phyloP scores from a whole-genome alignment of 129 eudicot species.

The Gnaphalium uliginosum region DNA sequence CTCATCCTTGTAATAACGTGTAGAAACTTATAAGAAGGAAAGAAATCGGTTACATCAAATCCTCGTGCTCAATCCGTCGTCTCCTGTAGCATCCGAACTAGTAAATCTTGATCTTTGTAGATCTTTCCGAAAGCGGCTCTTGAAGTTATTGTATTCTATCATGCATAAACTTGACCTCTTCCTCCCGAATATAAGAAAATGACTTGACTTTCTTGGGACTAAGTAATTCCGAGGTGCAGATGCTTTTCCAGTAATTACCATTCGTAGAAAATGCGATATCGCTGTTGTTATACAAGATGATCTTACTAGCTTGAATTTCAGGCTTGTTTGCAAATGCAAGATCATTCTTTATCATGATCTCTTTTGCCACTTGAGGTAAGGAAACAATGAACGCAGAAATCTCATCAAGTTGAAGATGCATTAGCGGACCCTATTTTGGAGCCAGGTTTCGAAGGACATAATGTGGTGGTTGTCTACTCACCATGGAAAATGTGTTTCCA shows the following conservation, averaged over 20 bases:
- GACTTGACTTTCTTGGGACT: conserved; percentile 32
- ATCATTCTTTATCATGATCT: conserved; percentile 21
- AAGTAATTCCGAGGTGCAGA: conserved; percentile 30
- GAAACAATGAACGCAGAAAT: conserved; percentile 9
- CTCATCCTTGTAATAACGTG: conserved; percentile 24
- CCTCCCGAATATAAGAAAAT: conserved; percentile 26
- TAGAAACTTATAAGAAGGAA: conserved; percentile 33
- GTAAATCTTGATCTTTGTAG: conserved; percentile 26
- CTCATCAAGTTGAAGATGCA: conserved; percentile 40
- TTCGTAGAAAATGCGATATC: conserved; percentile 35
- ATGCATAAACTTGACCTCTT: conserved; percentile 13
- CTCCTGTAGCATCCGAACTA: conserved; percentile 14
- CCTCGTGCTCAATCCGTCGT: conserved; percentile 8
- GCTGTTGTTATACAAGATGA: background rate
- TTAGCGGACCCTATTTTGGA: conserved; percentile 23
- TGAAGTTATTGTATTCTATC: conserved; percentile 9
- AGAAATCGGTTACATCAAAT: conserved; percentile 26
- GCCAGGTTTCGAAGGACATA: conserved; percentile 8
- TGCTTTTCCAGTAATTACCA: conserved; percentile 39
- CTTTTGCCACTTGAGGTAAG: conserved; percentile 20
- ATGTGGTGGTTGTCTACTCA: conserved; percentile 17
- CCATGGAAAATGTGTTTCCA: conserved; percentile 18
- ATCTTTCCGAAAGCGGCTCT: conserved; percentile 31
- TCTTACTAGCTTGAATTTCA: background rate
- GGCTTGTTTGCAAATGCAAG: conserved; percentile 30